Evolutionary conservation across 1,284 basidiomycete species (phyloP).

Genomic region (Apiotrichum siamense): DNA sequence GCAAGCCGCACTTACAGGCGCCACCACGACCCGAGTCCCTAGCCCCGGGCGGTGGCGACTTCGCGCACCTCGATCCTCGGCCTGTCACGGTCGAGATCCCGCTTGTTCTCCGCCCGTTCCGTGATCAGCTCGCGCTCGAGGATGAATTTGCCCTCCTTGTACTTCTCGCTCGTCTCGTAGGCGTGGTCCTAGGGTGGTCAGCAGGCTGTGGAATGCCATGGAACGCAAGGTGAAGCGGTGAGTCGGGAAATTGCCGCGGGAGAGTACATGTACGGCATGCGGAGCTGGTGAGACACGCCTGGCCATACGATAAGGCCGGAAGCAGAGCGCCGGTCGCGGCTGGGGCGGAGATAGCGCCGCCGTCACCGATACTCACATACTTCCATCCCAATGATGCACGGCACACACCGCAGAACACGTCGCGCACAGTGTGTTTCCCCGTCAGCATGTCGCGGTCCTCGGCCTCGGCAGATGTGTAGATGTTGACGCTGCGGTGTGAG

Average conservation of each 20-base stretch:
- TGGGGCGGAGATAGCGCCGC: too few species aligned
- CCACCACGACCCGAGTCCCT: constrained; percentile 5
- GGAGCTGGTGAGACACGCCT: too few species aligned
- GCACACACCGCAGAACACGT: constrained; percentile 89
- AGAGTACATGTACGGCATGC: too few species aligned
- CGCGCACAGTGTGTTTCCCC: constrained; percentile 89
- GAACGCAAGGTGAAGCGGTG: background rate
- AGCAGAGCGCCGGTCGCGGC: too few species aligned
- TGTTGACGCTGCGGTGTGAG: constrained; percentile 73
- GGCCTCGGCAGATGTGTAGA: constrained; percentile 69
- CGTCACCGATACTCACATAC: constrained; percentile 63
- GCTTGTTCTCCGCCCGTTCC: constrained; percentile 38
- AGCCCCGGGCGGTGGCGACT: constrained; percentile 6
- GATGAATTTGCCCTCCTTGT: constrained; percentile 98
- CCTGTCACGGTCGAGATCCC: constrained; percentile 12
- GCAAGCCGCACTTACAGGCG: background rate
- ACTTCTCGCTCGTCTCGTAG: constrained; percentile 82
- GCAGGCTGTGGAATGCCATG: background rate
- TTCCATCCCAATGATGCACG: constrained; percentile 85
- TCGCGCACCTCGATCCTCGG: constrained; percentile 30
- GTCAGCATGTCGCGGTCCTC: constrained; percentile 94
- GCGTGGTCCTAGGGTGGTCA: constrained; percentile 68
- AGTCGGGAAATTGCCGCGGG: background rate
- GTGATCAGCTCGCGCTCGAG: constrained; percentile 81
- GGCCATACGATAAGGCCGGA: too few species aligned